Base-by-base conservation (phyloP, 306 rosid genomes). In the Prunus persica region DNA sequence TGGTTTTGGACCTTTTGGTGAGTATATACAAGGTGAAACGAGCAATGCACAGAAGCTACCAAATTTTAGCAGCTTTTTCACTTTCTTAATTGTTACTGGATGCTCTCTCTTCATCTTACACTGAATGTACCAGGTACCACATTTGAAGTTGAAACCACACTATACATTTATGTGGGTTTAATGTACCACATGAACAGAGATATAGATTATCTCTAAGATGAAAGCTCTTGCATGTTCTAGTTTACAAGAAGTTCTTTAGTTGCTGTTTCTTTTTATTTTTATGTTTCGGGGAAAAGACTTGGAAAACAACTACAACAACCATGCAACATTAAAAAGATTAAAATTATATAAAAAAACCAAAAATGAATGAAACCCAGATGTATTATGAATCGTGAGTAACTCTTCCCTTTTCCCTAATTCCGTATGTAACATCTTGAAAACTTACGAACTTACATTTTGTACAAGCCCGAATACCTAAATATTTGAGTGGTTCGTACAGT, bases 21-120 rank as follows among this genome's bases (percentile, higher is more conserved):
- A 83, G 20, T 85, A 82, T 60, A 68, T 78, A 7, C 86, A 82
- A 72, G 87, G 84, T 67, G 85, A 78, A 82, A 54, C 61, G 27
- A 86, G 80, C 81, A 64, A 15, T 67, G 86, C 89, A 63, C 46
- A 6, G 19, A 80, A 80, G 57, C 58, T 56, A n/a, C 56, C 74
- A 41, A 76, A 22, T 58, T 32, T 54, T 57, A 57, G 72, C 51
- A 56, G 71, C 77, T 50, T 69, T 75, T 65, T 67, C 73, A 13
- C 70, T 25, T 67, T 65, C 18, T 32, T 74, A 65, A 63, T 82
- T 49, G 43, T 77, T 52, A 12, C 41, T 2, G 65, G 63, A 27
- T 58, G 64, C 8, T 75, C 46, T 70, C 64, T 46, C 47, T 71
- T 74, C 73, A 7, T 52, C 41, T 34, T 54, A 38, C 32, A 27